Conservation (phyloP, 2,329 filamentous ascomycete genomes). For the Colletotrichum acutatum region DNA sequence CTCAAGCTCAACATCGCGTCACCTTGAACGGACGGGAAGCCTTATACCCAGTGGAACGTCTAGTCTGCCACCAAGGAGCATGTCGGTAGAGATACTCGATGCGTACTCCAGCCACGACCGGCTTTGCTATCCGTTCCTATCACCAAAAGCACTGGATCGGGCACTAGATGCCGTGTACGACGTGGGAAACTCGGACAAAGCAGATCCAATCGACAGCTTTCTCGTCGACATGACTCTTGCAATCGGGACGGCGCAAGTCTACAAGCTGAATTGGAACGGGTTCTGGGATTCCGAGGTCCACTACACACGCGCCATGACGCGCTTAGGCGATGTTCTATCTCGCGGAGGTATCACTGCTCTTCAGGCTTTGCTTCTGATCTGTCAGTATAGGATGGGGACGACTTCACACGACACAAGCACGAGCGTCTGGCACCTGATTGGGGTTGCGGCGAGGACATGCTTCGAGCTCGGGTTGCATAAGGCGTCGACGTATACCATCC, state of each 20-base stretch:
- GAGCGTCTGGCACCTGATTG: constrained; percentile 58
- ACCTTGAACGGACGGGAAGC: neutral
- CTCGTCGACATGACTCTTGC: constrained; percentile 56
- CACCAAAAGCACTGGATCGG: constrained; percentile 41
- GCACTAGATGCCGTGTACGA: constrained; percentile 45
- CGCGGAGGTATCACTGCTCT: constrained; percentile 48
- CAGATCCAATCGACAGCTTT: constrained; percentile 48
- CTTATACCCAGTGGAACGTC: constrained; percentile 11
- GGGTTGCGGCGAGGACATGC: constrained; percentile 52
- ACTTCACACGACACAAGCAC: constrained; percentile 50
- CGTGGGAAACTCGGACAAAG: constrained; percentile 34
- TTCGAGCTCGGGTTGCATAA: constrained; percentile 54
- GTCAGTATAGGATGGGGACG: constrained; percentile 54
- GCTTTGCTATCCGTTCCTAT: constrained; percentile 54
- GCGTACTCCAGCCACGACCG: constrained; percentile 56
- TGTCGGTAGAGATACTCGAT: constrained; percentile 49
- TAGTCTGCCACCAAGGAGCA: constrained; percentile 45
- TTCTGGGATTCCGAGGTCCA: constrained; percentile 55
- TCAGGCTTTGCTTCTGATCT: constrained; percentile 54
- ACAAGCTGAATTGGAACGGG: constrained; percentile 56
- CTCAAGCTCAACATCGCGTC: neutral
- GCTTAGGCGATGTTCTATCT: constrained; percentile 49
- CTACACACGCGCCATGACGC: constrained; percentile 50
- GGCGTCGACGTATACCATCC: constrained; percentile 46
- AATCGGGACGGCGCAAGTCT: constrained; percentile 54